These are phyloP conservation scores for Collybiopsis confluens DNA, from an alignment of 768 basidiomycete genomes.

Conservation along the genomic window DNA sequence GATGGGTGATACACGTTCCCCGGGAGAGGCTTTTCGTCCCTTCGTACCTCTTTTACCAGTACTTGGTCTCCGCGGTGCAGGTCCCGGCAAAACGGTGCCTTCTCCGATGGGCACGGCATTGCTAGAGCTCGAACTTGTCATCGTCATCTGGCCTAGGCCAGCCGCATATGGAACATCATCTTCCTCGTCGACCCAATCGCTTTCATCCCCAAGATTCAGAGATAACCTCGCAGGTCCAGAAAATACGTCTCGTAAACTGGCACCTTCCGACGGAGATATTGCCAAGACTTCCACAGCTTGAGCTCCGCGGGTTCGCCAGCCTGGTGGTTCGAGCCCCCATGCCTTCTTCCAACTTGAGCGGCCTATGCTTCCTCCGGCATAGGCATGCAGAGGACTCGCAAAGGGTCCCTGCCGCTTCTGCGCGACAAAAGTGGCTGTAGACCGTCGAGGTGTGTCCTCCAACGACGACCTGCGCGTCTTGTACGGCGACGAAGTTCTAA, in stretches of 20 bases:
- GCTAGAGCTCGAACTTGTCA: slow-evolving; percentile 23
- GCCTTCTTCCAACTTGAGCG: slow-evolving; percentile 86
- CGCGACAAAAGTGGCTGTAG: slow-evolving; percentile 59
- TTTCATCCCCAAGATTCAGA: slow-evolving; percentile 64
- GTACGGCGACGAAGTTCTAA: slow-evolving; percentile 59
- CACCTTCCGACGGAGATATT: slow-evolving; percentile 53
- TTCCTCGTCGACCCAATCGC: slow-evolving; percentile 87
- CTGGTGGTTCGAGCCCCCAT: slow-evolving; percentile 85
- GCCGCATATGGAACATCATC: slow-evolving; percentile 76
- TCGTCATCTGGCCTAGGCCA: slow-evolving; percentile 65
- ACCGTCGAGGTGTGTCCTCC: slow-evolving; percentile 7
- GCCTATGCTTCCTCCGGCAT: slow-evolving; percentile 42
- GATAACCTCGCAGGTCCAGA: slow-evolving; percentile 64
- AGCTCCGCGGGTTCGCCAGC: slow-evolving; percentile 68
- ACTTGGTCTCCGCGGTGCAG: slow-evolving; percentile 45
- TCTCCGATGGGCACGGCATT: slow-evolving; percentile 19
- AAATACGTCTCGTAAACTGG: slow-evolving; percentile 74
- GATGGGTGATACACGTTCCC: slow-evolving; percentile 56
- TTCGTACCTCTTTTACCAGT: slow-evolving; percentile 25
- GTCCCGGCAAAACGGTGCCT: slow-evolving; percentile 42
- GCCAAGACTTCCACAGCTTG: slow-evolving; percentile 77
- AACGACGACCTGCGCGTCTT: slow-evolving; percentile 22
- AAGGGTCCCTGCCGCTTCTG: slow-evolving; percentile 80
- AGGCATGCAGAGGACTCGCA: slow-evolving; percentile 45
- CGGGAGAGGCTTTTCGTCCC: slow-evolving; percentile 42